Evolutionary conservation across 192 early-diverging fungal species (phyloP).

Genomic region (Pilobolus umbonatus): DNA sequence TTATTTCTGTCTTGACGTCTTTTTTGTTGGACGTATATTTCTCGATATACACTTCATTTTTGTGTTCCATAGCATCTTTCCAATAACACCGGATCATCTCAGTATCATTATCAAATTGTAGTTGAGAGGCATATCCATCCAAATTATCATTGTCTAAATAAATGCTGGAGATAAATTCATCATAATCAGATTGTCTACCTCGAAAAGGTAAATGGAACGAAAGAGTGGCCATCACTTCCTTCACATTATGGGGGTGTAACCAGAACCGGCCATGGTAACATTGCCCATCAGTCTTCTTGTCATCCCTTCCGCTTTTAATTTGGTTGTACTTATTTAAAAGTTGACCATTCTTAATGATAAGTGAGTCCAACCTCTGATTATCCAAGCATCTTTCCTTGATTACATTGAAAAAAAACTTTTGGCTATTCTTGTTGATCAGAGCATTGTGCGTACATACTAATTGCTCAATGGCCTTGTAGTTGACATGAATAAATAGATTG

Average conservation of each 20-base stretch:
- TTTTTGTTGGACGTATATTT: slow-evolving; percentile 14
- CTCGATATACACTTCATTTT: slow-evolving; percentile 19
- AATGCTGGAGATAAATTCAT: slow-evolving; percentile 83
- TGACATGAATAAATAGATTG: slow-evolving; percentile 33
- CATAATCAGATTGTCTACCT: too few species aligned
- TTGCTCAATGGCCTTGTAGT: slow-evolving; percentile 84
- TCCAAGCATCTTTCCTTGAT: slow-evolving; percentile 31
- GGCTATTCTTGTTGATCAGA: slow-evolving; percentile 49
- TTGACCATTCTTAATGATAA: too few species aligned
- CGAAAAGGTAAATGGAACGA: slow-evolving; percentile 90
- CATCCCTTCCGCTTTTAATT: too few species aligned
- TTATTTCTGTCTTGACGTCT: slow-evolving; percentile 78
- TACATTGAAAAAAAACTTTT: slow-evolving; percentile 12
- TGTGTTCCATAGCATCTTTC: slow-evolving; percentile 61
- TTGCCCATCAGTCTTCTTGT: too few species aligned
- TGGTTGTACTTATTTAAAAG: too few species aligned
- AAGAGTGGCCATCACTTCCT: slow-evolving; percentile 89
- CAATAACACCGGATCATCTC: slow-evolving; percentile 86
- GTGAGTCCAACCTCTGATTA: slow-evolving; percentile 65
- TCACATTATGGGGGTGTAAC: slow-evolving; percentile 93
- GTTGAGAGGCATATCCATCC: slow-evolving; percentile 80
- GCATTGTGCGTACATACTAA: slow-evolving; percentile 89
- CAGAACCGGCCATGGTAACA: slow-evolving; percentile 94
- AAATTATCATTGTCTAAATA: slow-evolving; percentile 92
- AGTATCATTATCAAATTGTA: slow-evolving; percentile 87